phyloP scores from a whole-genome alignment of 352 stramenopile genomes.

The Phytopythium cucurbitacearum region DNA sequence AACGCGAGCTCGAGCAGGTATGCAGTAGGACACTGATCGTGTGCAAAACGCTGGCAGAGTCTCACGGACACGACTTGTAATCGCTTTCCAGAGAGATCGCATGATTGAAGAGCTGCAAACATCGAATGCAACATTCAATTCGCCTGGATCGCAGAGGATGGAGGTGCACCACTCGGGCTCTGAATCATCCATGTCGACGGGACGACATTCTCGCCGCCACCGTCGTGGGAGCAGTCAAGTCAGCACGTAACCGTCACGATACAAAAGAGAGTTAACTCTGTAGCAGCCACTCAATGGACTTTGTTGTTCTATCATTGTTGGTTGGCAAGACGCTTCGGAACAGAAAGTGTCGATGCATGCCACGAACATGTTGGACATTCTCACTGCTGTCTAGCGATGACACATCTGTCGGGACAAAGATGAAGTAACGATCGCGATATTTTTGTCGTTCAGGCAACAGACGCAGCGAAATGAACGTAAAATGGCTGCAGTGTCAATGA shows the following conservation, averaged over 20 bases:
- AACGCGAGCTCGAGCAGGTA: slow-evolving; percentile 80
- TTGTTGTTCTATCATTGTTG: neutral
- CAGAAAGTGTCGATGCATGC: too few species aligned
- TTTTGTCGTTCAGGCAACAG: neutral
- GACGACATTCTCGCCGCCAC: neutral
- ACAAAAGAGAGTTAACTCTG: too few species aligned
- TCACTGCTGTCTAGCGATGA: neutral
- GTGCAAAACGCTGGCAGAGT: neutral
- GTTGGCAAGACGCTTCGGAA: neutral
- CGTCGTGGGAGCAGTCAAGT: neutral
- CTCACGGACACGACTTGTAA: slow-evolving; percentile 3
- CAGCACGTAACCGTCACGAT: too few species aligned
- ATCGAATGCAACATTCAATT: slow-evolving; percentile 39
- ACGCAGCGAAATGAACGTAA: neutral
- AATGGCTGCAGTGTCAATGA: too few species aligned
- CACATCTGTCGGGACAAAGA: neutral
- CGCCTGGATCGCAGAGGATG: slow-evolving; percentile 20
- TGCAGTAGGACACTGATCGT: slow-evolving; percentile 1
- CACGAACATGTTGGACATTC: neutral
- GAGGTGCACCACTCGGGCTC: slow-evolving; percentile 20
- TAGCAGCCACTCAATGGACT: neutral
- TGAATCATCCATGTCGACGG: slow-evolving; percentile 32
- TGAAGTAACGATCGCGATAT: neutral
- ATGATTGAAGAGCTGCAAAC: slow-evolving; percentile 44
- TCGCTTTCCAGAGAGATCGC: slow-evolving; percentile 28